A percentile compares a stretch with the other conserved stretches of the same genome.
Evolutionary conservation across 2,329 filamentous ascomycete species (phyloP).

Genomic region (Aspergillus sp.): DNA sequence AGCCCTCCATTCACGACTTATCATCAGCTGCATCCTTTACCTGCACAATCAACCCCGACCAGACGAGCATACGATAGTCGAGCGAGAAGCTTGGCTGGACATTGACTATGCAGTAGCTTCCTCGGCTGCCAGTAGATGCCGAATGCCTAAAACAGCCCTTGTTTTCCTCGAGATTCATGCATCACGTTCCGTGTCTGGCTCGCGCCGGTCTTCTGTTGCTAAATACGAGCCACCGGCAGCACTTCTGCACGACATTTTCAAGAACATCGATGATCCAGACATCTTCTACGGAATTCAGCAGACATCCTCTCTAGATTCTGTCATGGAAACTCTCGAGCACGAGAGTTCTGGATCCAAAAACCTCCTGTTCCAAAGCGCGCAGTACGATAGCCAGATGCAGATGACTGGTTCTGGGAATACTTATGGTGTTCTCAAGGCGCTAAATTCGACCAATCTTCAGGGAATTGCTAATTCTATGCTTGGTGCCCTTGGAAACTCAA

Average conservation of each 20-base stretch:
- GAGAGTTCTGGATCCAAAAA: constrained; percentile 85
- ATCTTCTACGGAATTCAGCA: constrained; percentile 90
- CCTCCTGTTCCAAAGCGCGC: constrained; percentile 84
- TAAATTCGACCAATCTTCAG: constrained; percentile 78
- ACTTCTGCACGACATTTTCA: constrained; percentile 78
- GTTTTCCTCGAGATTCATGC: constrained; percentile 75
- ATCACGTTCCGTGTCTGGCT: constrained; percentile 56
- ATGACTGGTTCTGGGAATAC: constrained; percentile 59
- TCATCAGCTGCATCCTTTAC: constrained; percentile 81
- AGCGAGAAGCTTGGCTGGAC: constrained; percentile 82
- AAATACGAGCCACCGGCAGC: constrained; percentile 60
- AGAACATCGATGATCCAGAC: constrained; percentile 92
- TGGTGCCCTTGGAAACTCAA: constrained; percentile 58
- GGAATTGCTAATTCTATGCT: constrained; percentile 82
- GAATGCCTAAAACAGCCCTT: constrained; percentile 83
- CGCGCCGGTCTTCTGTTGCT: constrained; percentile 65
- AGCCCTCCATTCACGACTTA: constrained; percentile 66
- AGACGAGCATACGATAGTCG: constrained; percentile 73
- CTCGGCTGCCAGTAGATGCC: constrained; percentile 70
- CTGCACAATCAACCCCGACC: constrained; percentile 77
- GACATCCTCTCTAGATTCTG: constrained; percentile 70
- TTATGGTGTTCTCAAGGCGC: constrained; percentile 70
- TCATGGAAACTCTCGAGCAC: constrained; percentile 81
- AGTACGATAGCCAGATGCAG: constrained; percentile 81
- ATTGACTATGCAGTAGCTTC: constrained; percentile 72